Percentiles rank a stretch among this genome's conserved stretches.
Evolutionary conservation across 2,329 filamentous ascomycete species (phyloP).

Genomic region (Cryphonectria radicalis): DNA sequence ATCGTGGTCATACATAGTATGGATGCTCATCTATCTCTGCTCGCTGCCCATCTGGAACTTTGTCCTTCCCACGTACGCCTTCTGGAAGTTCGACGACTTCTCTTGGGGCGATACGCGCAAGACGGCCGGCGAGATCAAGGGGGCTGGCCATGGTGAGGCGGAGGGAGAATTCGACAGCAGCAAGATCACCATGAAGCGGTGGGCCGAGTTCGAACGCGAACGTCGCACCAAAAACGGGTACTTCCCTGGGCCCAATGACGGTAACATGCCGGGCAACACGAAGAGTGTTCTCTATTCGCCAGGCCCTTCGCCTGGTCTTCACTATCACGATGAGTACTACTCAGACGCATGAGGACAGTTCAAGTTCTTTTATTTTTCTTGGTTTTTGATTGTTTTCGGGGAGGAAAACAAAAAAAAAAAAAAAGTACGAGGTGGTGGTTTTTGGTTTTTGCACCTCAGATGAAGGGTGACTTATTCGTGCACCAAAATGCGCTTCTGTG

Average conservation of each 20-base stretch:
- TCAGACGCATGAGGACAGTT: constrained; percentile 49
- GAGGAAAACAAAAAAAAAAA: neutral
- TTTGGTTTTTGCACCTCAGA: neutral
- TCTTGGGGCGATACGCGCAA: constrained; percentile 98
- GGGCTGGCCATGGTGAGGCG: constrained; percentile 75
- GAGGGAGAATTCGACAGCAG: constrained; percentile 98
- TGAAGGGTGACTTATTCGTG: neutral
- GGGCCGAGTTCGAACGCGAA: constrained; percentile 90
- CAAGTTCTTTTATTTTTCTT: neutral
- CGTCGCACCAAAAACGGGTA: constrained; percentile 55
- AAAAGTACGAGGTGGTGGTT: no score
- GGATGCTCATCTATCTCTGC: constrained; percentile 95
- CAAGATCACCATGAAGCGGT: constrained; percentile 99
- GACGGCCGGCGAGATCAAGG: constrained; percentile 88
- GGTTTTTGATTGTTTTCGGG: neutral
- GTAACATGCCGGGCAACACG: constrained; percentile 47
- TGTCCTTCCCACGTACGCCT: constrained; percentile 88
- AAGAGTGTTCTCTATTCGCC: constrained; percentile 45
- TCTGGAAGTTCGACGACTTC: constrained; percentile 99
- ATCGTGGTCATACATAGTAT: constrained; percentile 86
- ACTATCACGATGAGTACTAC: constrained; percentile 60
- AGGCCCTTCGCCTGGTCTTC: constrained; percentile 44
- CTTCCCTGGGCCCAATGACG: constrained; percentile 53
- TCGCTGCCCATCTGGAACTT: constrained; percentile 99
- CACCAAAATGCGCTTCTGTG: constrained; percentile 8